Percentiles rank a stretch among this genome's conserved stretches.
Conservation (phyloP, 2,329 filamentous ascomycete genomes). For the Ascochyta rabiei region DNA sequence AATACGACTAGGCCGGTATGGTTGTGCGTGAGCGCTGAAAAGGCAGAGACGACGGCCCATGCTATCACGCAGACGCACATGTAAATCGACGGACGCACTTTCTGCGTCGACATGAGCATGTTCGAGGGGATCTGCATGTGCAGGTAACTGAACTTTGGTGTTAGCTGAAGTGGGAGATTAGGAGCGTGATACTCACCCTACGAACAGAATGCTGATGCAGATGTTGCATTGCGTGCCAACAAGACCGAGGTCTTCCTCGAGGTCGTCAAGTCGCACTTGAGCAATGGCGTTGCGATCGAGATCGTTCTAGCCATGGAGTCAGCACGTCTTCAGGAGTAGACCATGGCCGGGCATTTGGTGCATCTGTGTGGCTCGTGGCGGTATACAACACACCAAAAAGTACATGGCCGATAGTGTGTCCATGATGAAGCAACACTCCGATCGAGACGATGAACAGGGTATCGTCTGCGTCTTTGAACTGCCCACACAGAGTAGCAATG, state of each 20-base stretch:
- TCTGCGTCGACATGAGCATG: conserved; percentile 49
- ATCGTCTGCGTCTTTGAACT: too few species aligned
- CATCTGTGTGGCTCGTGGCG: too few species aligned
- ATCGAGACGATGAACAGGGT: too few species aligned
- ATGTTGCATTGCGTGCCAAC: conserved; percentile 35
- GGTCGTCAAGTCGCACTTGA: conserved; percentile 65
- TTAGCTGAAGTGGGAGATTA: neutral
- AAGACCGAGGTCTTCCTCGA: conserved; percentile 59
- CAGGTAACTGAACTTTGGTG: conserved; percentile 19
- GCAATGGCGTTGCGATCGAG: conserved; percentile 68
- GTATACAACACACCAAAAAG: conserved; percentile 33
- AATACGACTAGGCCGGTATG: conserved; percentile 38
- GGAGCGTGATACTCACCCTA: conserved; percentile 4
- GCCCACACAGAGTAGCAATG: conserved; percentile 26
- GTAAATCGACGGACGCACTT: conserved; percentile 42
- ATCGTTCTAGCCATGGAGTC: conserved; percentile 21
- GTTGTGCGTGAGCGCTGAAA: conserved; percentile 34
- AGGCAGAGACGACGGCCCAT: conserved; percentile 42
- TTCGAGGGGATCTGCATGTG: conserved; percentile 50
- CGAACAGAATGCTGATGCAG: conserved; percentile 49
- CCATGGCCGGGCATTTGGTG: neutral
- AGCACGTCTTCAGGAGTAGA: neutral
- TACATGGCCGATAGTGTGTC: conserved; percentile 46
- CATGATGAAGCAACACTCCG: too few species aligned
- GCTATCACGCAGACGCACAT: conserved; percentile 37